These are phyloP conservation scores for Elsinoe perseae DNA, from an alignment of 2,329 filamentous ascomycete species.

Conservation along the genomic window DNA sequence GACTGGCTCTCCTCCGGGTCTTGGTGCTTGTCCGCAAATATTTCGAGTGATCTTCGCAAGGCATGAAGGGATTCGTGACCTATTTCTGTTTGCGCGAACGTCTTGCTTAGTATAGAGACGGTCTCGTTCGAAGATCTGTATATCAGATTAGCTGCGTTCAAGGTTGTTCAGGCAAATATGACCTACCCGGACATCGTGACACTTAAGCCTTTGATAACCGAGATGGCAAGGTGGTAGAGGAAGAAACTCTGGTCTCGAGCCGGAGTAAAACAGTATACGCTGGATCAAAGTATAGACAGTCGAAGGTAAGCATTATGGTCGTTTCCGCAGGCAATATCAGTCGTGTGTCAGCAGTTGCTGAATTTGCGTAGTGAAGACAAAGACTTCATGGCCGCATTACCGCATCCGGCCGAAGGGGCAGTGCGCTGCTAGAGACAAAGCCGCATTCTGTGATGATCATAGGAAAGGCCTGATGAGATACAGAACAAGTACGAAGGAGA, in stretches of 20 bases:
- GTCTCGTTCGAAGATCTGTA: slow-evolving; percentile 40
- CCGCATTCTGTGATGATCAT: background rate
- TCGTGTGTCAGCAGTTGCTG: background rate
- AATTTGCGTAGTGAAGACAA: slow-evolving; percentile 5
- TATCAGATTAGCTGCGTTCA: background rate
- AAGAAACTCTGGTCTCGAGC: background rate
- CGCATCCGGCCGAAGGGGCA: slow-evolving; percentile 7
- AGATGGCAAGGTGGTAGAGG: background rate
- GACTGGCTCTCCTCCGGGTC: slow-evolving; percentile 59
- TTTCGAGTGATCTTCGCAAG: slow-evolving; percentile 53
- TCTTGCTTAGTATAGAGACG: slow-evolving; percentile 35
- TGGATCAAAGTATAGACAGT: background rate
- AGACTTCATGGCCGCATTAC: slow-evolving; percentile 6
- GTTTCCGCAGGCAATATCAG: background rate
- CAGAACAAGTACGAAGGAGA: background rate
- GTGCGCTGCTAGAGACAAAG: background rate
- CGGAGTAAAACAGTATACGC: background rate
- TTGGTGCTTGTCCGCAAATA: slow-evolving; percentile 60
- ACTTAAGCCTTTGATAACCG: slow-evolving; percentile 6
- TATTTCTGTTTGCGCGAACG: slow-evolving; percentile 32
- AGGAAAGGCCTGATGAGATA: background rate
- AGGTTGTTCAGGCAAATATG: background rate
- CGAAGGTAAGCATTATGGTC: slow-evolving; percentile 2
- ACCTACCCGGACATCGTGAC: slow-evolving; percentile 12
- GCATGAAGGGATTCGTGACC: slow-evolving; percentile 56